Base-by-base conservation (phyloP, 2,329 filamentous ascomycete genomes). In the Aulographum hederae region DNA sequence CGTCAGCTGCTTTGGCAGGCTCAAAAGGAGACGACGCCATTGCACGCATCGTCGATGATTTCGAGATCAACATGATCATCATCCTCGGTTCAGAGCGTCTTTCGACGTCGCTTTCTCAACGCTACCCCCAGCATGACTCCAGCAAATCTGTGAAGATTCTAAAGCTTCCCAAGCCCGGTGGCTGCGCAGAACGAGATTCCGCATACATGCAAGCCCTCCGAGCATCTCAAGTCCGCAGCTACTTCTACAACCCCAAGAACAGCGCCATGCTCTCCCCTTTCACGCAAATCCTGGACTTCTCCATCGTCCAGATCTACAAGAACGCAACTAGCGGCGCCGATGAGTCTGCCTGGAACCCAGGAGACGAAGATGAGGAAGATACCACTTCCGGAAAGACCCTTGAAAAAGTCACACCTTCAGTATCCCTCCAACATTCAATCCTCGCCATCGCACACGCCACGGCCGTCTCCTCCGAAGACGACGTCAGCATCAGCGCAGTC, bases 401-500 rank as follows among this genome's bases (percentile, higher is more conserved):
- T 28, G 67, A 76, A 37, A 73, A 69, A 28, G 58, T 80, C 12
- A 65, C 71, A 19, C 72, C 77, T 0, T 71, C 70, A 1, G 57
- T 69, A 1, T 61, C 67, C 16, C 72, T 95, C 54, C 69, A 81
- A 38, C 84, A 92, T 46, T 79, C 77, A 48, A 66, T 92, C 1
- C 59, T 95, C 6, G 82, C 86, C 0, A 74, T 98, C 32, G 82
- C 91, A 53, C 73, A 84, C 46, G 82, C 78, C 28, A 65, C 69
- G 2, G 54, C 69, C 0, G 73, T 68, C 29, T 82, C 89, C 37
- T 58, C 67, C 1, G 67, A 77, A 5, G 73, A 80, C 30, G 67
- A 70, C 2, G 73, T 95, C 28, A 69, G 81, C 10, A 77, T 85
- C 42, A 73, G 84, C 5, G 78, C 76, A 34, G 74, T 95, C 18